phyloP scores from a whole-genome alignment of 345 rosid species.

The Linum trigynum region DNA sequence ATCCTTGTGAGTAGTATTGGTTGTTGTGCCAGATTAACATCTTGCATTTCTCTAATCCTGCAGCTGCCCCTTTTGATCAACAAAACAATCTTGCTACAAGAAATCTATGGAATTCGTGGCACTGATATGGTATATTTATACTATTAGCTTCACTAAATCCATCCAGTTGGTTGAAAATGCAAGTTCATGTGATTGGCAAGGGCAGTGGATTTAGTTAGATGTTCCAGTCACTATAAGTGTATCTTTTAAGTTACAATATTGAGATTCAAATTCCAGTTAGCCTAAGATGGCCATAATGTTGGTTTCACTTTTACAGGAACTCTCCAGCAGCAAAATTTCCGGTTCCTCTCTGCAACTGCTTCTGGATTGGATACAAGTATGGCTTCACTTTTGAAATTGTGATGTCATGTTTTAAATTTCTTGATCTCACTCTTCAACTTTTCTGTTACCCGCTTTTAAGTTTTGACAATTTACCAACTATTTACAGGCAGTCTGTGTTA shows the following conservation, averaged over 20 bases:
- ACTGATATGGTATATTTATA: constrained; percentile 39
- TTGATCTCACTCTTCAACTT: background rate
- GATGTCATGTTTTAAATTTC: background rate
- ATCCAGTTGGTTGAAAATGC: background rate
- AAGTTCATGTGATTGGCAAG: background rate
- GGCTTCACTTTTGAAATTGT: background rate
- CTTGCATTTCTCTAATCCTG: constrained; percentile 15
- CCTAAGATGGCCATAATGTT: constrained; percentile 1
- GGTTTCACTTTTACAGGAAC: constrained; percentile 28
- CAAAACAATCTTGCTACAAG: constrained; percentile 40
- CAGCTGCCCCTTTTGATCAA: constrained; percentile 78
- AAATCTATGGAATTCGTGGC: constrained; percentile 47
- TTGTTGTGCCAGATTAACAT: background rate
- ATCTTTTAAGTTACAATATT: constrained; percentile 1
- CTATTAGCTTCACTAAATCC: constrained; percentile 10
- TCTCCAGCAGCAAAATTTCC: constrained; percentile 9
- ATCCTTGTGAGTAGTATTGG: background rate
- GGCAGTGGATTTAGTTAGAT: background rate
- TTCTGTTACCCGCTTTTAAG: constrained; percentile 1
- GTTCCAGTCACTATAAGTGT: background rate
- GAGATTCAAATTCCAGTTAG: background rate
- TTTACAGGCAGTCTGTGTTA: constrained; percentile 54
- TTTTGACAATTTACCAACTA: constrained; percentile 1
- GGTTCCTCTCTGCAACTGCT: constrained; percentile 48
- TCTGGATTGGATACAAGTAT: constrained; percentile 79